phyloP scores from a whole-genome alignment of 768 basidiomycete species.

The Chiua virens region DNA sequence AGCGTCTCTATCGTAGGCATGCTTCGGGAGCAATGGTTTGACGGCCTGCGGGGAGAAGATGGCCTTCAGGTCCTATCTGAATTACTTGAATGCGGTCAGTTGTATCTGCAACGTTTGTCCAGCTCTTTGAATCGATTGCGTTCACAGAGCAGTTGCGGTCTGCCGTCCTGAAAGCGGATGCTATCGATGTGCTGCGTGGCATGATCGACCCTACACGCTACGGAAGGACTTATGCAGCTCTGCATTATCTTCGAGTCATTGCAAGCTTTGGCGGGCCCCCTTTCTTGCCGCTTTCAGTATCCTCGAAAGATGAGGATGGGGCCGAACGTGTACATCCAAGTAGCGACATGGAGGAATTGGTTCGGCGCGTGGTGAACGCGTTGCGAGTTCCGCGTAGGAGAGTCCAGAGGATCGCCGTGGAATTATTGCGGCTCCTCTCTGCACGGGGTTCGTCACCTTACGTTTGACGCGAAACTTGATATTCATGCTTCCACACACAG shows the following conservation, averaged over 20 bases:
- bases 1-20: conserved; percentile 14
- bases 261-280: conserved; percentile 3
- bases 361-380: conserved; percentile 14
- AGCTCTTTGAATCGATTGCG: neutral
- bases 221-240: conserved; percentile 13
- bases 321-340: neutral
- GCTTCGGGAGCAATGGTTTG: conserved; percentile 29
- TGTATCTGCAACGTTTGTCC: too few relatives aligned
- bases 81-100: conserved; percentile 24
- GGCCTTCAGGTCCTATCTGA: conserved; percentile 18
- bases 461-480: neutral
- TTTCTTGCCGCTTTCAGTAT: too few relatives aligned
- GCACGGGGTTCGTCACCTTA: conserved; percentile 6
- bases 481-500: neutral
- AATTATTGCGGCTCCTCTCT: conserved; percentile 12
- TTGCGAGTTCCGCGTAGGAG: conserved; percentile 14
- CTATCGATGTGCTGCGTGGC: conserved; percentile 9
- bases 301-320: too few relatives aligned
- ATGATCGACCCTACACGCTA: conserved; percentile 15
- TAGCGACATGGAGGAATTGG: conserved; percentile 3
- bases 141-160: conserved; percentile 16
- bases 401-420: conserved; percentile 17
- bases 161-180: conserved; percentile 12
- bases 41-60: conserved; percentile 27
- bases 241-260: conserved; percentile 25